Base-by-base conservation (phyloP, 1,284 basidiomycete species). In the Ceraceosorus bombacis region DNA sequence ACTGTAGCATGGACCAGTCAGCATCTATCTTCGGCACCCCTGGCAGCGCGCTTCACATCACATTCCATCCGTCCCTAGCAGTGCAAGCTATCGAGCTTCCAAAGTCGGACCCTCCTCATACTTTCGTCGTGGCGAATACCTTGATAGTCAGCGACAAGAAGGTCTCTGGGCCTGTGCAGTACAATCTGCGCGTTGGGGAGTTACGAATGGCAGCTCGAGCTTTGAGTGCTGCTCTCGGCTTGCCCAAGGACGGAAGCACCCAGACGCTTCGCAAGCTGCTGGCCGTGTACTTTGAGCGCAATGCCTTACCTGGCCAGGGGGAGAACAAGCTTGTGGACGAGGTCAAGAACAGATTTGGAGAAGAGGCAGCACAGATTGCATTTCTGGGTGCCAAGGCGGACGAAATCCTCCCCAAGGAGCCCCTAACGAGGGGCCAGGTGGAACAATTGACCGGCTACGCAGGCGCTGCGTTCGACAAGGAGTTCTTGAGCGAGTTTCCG, bases 171-270 rank as follows among this genome's bases (percentile, higher is more conserved):
- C 73, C 75, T 0, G 68, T 73, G 13, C 73, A 76, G 46, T 77
- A 76, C 63, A 77, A 77, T 53, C 61, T 77, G 7, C 69, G 75
- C 15, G 73, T 75, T 9, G 73, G 69, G 7, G 75, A 77, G 64
- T 66, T 71, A 5, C 58, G 70, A 2, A 66, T 77, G 62, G 74
- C 75, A 3, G 68, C 67, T 6, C 59, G 67, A 0, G 61, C 66
- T 3, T 54, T 77, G 5, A 61, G 58, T 4, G 59, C 58, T 13
- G 54, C 48, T 2, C 57, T 75, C 4, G 60, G 53, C 1, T 53
- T 74, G 53, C 61, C 65, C 58, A 38, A 43, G n/a, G 57, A 58
- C 56, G 57, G 48, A 5, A 51, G 41, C 17, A 61, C 59, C 51
- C 63, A 54, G 36, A 66, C 70, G 55, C 57, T 76, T 38, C 62